A percentile compares a stretch with the other conserved stretches of the same genome.
phyloP scores from a whole-genome alignment of 176 grass and related monocot species.

The Avena insularis region DNA sequence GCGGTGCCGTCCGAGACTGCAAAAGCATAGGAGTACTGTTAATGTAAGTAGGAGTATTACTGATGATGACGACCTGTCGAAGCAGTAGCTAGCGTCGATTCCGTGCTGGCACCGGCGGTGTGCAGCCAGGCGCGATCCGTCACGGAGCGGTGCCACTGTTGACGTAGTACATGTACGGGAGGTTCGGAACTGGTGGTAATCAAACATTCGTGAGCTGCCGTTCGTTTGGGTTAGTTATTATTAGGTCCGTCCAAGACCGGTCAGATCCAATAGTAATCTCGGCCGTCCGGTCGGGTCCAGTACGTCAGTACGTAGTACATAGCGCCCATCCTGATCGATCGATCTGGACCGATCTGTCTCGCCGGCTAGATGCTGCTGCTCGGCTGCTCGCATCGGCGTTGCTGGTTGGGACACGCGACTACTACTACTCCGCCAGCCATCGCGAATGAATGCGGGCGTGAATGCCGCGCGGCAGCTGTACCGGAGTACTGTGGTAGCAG shows the following conservation, averaged over 20 bases:
- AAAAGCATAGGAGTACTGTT: background rate
- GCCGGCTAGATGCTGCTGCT: background rate
- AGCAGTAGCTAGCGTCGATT: background rate
- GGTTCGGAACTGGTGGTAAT: background rate
- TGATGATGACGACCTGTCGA: background rate
- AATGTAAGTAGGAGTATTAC: too few relatives aligned
- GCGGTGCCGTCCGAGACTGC: background rate
- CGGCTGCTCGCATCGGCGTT: background rate
- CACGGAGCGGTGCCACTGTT: background rate
- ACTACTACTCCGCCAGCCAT: background rate
- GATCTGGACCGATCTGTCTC: background rate
- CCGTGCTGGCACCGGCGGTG: background rate
- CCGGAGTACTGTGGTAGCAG: background rate
- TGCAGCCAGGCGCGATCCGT: background rate
- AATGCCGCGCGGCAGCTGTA: background rate
- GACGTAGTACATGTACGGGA: background rate
- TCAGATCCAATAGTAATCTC: constrained; percentile 14
- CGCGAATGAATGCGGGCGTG: constrained; percentile 27
- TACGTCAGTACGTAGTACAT: background rate
- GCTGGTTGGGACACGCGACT: background rate
- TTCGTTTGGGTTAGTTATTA: background rate
- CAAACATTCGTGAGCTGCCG: background rate
- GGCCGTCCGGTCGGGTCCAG: background rate
- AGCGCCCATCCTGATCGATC: background rate
- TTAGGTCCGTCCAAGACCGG: background rate